phyloP scores from a whole-genome alignment of 371 early-diverging fungal species.

The Rhizomucor miehei region DNA sequence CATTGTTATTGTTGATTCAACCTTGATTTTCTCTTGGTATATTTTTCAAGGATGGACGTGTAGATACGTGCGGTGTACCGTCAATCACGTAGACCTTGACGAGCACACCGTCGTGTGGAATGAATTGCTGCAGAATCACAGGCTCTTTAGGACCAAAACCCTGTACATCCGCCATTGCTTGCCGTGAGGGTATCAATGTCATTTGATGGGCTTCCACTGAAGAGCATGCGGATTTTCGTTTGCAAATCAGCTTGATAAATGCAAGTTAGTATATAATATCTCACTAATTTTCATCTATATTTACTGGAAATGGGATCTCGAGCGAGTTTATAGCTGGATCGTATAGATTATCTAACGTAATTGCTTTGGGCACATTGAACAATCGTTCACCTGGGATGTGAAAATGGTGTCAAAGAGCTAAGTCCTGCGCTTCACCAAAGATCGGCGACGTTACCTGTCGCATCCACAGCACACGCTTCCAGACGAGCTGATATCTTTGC shows the following conservation, averaged over 20 bases:
- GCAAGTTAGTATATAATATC: background rate
- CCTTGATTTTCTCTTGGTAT: constrained; percentile 2
- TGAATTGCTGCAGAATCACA: constrained; percentile 46
- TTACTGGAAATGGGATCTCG: constrained; percentile 34
- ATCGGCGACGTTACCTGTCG: constrained; percentile 1
- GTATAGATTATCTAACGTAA: constrained; percentile 15
- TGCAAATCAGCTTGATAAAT: constrained; percentile 32
- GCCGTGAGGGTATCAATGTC: constrained; percentile 32
- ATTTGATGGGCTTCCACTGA: constrained; percentile 45
- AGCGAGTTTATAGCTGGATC: background rate
- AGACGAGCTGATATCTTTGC: background rate
- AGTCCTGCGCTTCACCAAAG: too few species aligned
- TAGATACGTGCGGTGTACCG: constrained; percentile 29
- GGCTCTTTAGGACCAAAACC: constrained; percentile 22
- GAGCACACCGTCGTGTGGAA: constrained; percentile 47
- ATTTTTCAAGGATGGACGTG: constrained; percentile 46
- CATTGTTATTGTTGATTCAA: too few species aligned
- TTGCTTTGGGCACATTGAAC: constrained; percentile 27
- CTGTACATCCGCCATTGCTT: constrained; percentile 14
- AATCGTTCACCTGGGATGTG: constrained; percentile 9
- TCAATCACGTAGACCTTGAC: constrained; percentile 49
- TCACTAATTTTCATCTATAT: background rate
- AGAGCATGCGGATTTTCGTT: constrained; percentile 43
- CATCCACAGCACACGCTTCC: background rate
- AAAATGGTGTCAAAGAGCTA: too few species aligned